Conservation (phyloP, 345 rosid species). For the Lepidium sativum region DNA sequence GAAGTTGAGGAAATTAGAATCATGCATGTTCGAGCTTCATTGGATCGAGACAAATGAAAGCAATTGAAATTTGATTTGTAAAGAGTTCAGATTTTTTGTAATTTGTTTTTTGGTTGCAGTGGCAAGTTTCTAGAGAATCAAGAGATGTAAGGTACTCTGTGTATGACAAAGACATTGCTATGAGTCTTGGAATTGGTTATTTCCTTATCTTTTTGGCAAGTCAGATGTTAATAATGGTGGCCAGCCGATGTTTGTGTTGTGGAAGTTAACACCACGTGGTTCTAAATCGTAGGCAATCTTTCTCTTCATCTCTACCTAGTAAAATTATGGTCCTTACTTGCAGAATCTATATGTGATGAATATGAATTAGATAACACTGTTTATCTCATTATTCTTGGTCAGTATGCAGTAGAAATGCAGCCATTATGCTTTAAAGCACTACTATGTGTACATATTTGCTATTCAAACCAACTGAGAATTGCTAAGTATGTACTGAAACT, state of each 20-base stretch:
- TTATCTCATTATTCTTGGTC: not conserved
- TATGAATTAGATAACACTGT: not conserved
- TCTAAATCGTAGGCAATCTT: constrained; percentile 66
- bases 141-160: constrained; percentile 39
- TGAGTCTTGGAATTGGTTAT: constrained; percentile 64
- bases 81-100: not conserved
- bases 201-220: constrained; percentile 48
- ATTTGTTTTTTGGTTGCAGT: constrained; percentile 30
- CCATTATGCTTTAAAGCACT: not conserved
- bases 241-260: constrained; percentile 69
- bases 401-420: not conserved
- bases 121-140: constrained; percentile 7
- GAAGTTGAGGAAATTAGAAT: not conserved
- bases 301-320: constrained; percentile 80
- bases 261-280: constrained; percentile 75
- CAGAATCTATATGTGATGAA: not conserved
- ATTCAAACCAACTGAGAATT: no score
- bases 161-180: constrained; percentile 76
- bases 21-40: not conserved
- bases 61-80: not conserved
- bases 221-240: constrained; percentile 60
- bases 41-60: not conserved
- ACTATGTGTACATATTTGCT: no score
- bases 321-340: constrained; percentile 7
- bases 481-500: no score